phyloP scores from a whole-genome alignment of 495 filamentous ascomycete genomes.

The Talaromyces trachyspermus region DNA sequence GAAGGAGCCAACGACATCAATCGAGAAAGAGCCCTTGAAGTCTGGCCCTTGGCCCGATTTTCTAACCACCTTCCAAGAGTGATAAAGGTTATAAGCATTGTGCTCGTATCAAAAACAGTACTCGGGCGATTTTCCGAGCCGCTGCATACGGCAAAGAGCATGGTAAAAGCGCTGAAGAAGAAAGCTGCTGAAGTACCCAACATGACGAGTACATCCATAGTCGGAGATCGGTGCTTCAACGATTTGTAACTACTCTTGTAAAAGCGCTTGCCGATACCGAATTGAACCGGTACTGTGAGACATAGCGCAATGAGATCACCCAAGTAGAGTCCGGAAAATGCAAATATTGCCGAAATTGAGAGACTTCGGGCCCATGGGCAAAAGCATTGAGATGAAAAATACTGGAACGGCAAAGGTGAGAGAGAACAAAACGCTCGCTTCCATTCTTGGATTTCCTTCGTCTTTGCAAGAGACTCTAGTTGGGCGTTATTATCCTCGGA shows the following conservation, averaged over 20 bases:
- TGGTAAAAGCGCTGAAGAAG: slow-evolving; percentile 88
- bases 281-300: slow-evolving; percentile 90
- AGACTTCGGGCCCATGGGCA: slow-evolving; percentile 67
- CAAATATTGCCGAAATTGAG: slow-evolving; percentile 66
- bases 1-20: slow-evolving; percentile 94
- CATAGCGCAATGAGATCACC: slow-evolving; percentile 77
- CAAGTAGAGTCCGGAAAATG: slow-evolving; percentile 69
- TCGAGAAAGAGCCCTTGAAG: slow-evolving; percentile 85
- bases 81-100: slow-evolving; percentile 97
- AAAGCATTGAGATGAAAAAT: slow-evolving; percentile 84
- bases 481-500: slow-evolving; percentile 95
- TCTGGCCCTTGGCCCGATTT: slow-evolving; percentile 94
- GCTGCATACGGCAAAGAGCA: slow-evolving; percentile 68
- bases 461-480: slow-evolving; percentile 91
- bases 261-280: slow-evolving; percentile 90
- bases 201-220: slow-evolving; percentile 96
- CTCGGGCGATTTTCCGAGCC: slow-evolving; percentile 67
- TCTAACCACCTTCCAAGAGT: slow-evolving; percentile 87
- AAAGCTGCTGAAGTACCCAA: slow-evolving; percentile 95
- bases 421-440: slow-evolving; percentile 67
- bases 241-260: slow-evolving; percentile 89
- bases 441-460: slow-evolving; percentile 93
- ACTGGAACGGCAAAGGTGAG: slow-evolving; percentile 81
- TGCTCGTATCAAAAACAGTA: slow-evolving; percentile 95
- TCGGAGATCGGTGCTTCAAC: slow-evolving; percentile 78